phyloP scores from a whole-genome alignment of 805 yeast species.

The Candida saitoana region DNA sequence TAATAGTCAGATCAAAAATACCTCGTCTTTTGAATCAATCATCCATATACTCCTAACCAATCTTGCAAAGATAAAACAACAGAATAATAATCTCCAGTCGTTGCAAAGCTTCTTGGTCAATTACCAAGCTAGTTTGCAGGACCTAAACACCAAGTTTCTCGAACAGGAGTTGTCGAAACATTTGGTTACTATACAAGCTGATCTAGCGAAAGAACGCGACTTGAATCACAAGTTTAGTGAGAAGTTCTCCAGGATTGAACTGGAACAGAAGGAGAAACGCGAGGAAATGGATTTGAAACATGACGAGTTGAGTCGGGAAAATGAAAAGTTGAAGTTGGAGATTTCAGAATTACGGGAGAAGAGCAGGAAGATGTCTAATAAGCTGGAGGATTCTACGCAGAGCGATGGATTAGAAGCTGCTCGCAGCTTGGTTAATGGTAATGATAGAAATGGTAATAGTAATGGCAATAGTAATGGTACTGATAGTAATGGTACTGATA shows the following conservation, averaged over 20 bases:
- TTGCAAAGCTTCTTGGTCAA: conserved; percentile 51
- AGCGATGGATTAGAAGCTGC: not conserved
- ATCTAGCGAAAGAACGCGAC: conserved; percentile 15
- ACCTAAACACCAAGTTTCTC: conserved; percentile 22
- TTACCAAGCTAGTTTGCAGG: conserved; percentile 34
- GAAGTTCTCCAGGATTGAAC: conserved; percentile 9
- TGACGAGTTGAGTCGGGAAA: conserved; percentile 1
- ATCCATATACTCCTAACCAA: conserved; percentile 52
- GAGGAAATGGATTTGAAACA: not conserved
- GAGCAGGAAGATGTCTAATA: not conserved
- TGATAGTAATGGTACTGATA: not conserved
- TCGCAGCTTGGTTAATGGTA: not conserved
- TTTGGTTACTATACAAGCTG: conserved; percentile 11
- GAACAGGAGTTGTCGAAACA: conserved; percentile 15
- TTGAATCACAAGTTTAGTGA: conserved; percentile 13
- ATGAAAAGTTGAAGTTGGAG: not conserved
- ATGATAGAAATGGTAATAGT: not conserved
- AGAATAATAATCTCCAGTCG: conserved; percentile 51
- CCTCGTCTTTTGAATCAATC: conserved; percentile 52
- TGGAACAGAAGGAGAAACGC: conserved; percentile 4
- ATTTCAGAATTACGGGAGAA: not conserved
- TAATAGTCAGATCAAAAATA: conserved; percentile 56
- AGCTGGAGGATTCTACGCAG: not conserved
- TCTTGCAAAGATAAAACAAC: conserved; percentile 55
- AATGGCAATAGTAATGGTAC: not conserved